A percentile compares a stretch with the other conserved stretches of the same genome.
These are phyloP conservation scores for Starmerella vaccinii DNA, from an alignment of 805 yeast genomes.

Conservation along the genomic window DNA sequence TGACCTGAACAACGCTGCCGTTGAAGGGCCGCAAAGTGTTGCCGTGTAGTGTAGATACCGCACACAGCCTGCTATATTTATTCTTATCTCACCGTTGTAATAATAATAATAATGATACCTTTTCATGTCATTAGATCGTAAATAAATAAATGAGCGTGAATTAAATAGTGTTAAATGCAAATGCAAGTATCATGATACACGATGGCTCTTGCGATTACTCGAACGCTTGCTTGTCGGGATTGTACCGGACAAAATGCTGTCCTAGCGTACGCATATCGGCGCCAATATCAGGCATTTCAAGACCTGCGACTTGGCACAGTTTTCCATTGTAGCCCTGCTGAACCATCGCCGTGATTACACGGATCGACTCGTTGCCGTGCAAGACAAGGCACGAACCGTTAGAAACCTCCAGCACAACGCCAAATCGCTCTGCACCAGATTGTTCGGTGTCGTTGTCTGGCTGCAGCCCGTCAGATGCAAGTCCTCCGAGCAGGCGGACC, in stretches of 20 bases:
- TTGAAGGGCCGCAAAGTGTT: background rate
- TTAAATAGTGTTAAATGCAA: background rate
- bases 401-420: conserved; percentile 20
- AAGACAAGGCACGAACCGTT: conserved; percentile 18
- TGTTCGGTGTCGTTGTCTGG: background rate
- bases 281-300: conserved; percentile 21
- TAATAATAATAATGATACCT: too few species aligned
- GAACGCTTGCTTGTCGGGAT: conserved; percentile 9
- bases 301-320: conserved; percentile 12
- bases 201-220: background rate
- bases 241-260: conserved; percentile 21
- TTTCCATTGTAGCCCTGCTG: conserved; percentile 16
- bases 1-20: background rate
- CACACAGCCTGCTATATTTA: background rate
- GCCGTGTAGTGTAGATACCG: background rate
- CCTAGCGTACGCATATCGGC: conserved; percentile 19
- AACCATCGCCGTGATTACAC: conserved; percentile 12
- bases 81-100: background rate
- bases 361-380: conserved; percentile 8
- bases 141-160: too few species aligned
- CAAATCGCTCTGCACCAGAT: conserved; percentile 7
- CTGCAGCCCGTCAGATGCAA: conserved; percentile 1
- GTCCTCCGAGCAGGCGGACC: conserved; percentile 8
- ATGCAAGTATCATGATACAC: background rate
- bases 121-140: background rate